Conservation (phyloP, 2,329 filamentous ascomycete genomes). For the Ceratocystis cacaofunesta region DNA sequence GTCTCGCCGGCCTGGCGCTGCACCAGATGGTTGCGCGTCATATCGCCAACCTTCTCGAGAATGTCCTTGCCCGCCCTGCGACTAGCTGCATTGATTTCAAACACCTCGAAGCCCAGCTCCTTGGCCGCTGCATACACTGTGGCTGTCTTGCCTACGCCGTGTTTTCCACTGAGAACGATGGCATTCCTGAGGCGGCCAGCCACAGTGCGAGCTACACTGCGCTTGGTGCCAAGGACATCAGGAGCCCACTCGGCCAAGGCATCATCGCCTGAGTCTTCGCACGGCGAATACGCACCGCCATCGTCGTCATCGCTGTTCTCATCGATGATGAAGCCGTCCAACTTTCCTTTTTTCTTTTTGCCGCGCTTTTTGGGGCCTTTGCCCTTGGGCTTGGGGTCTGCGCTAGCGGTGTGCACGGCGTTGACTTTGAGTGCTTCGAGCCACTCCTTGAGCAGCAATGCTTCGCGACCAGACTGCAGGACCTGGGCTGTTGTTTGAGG, state of each 20-base stretch:
- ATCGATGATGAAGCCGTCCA: constrained; percentile 71
- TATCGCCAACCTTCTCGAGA: constrained; percentile 82
- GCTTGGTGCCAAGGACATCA: neutral
- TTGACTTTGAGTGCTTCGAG: constrained; percentile 60
- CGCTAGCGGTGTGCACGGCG: constrained; percentile 50
- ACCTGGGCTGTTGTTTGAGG: constrained; percentile 55
- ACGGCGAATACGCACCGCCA: neutral
- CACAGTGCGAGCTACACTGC: constrained; percentile 9
- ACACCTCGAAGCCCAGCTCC: constrained; percentile 83
- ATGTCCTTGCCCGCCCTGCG: constrained; percentile 81
- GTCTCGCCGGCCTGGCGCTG: constrained; percentile 26
- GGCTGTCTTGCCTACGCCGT: constrained; percentile 86
- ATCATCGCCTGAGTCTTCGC: constrained; percentile 39
- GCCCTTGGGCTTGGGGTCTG: constrained; percentile 21
- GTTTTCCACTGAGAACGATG: constrained; percentile 75
- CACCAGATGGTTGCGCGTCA: constrained; percentile 91
- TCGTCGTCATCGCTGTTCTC: constrained; percentile 40
- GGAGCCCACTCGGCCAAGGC: constrained; percentile 10
- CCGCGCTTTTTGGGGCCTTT: constrained; percentile 34
- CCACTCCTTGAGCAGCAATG: constrained; percentile 63
- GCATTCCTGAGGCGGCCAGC: constrained; percentile 49
- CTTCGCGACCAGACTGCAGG: constrained; percentile 59
- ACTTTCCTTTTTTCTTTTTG: constrained; percentile 43
- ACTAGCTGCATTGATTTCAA: constrained; percentile 79
- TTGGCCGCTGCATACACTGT: constrained; percentile 82